These are phyloP conservation scores for Neurospora sp. DNA, from an alignment of 495 filamentous ascomycete species.

Conservation along the genomic window DNA sequence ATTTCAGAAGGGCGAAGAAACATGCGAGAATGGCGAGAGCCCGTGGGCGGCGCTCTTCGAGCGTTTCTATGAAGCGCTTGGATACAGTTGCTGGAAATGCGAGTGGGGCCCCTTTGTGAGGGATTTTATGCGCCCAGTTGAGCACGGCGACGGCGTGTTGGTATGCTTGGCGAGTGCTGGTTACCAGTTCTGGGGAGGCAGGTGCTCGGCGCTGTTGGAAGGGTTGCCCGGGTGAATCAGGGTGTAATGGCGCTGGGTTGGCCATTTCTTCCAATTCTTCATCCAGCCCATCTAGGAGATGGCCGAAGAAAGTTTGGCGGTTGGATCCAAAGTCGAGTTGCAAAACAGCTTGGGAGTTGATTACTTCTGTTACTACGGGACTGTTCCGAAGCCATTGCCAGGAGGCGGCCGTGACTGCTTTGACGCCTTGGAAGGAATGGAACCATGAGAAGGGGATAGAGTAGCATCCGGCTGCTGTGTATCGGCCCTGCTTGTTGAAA, in stretches of 20 bases:
- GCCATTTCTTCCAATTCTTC: conserved; percentile 31
- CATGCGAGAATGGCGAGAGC: conserved; percentile 45
- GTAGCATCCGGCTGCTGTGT: conserved; percentile 23
- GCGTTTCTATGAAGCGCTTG: conserved; percentile 43
- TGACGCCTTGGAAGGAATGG: conserved; percentile 50
- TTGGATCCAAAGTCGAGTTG: conserved; percentile 33
- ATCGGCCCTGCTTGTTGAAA: neutral
- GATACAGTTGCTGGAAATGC: conserved; percentile 51
- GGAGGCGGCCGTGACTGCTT: conserved; percentile 39
- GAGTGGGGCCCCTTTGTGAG: conserved; percentile 40
- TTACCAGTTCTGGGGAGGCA: conserved; percentile 8
- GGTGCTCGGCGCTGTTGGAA: neutral
- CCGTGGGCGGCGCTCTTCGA: conserved; percentile 39
- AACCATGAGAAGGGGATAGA: conserved; percentile 45
- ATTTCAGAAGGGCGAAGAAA: conserved; percentile 47
- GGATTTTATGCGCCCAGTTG: conserved; percentile 48
- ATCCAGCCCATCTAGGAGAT: conserved; percentile 39
- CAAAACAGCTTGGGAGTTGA: conserved; percentile 43
- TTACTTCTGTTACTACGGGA: conserved; percentile 40
- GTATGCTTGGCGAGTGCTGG: conserved; percentile 39
- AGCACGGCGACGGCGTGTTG: conserved; percentile 45
- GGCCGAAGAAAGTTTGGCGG: conserved; percentile 38
- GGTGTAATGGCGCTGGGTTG: neutral
- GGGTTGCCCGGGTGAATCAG: neutral
- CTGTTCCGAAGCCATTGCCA: conserved; percentile 44